Base-by-base conservation (phyloP, 257 asterid species). In the Petunia axillaris region DNA sequence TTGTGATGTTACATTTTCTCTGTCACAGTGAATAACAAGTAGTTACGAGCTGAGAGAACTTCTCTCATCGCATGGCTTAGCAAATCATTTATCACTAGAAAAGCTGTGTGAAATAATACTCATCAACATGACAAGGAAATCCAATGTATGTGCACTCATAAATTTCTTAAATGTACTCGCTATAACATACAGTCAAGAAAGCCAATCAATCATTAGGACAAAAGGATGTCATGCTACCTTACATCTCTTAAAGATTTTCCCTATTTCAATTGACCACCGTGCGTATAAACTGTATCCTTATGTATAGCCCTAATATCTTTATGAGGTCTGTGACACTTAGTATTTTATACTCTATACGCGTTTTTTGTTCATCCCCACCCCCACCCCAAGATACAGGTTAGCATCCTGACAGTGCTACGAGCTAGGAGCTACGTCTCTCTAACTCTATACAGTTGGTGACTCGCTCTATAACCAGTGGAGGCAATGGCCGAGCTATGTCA, bases 1-100 rank as follows among this genome's bases (percentile, higher is more conserved):
- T 55, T 81, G 81, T 25, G 86, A 58, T 63, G 89, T 79, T 43
- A 82, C 89, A 73, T 88, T 90, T 85, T 84, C 90, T 84, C 97
- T 95, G 92, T 66, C 52, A 76, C 9, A 84, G 79, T 40, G 25
- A 64, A 59, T 67, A 73, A 46, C 57, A 59, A 70, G 80, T 41
- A 5, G 71, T 64, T 64, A 64, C 5, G 35, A 41, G 41, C n/a
- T 80, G 58, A 70, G 58, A 55, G 67, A 80, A 80, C 36, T 79
- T 36, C 15, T 8, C 15, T n/a, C 16, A 15, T 59, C 15, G 3
- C 53, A 39, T 15, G 46, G 39, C 55, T 6, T 64, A 64, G 41
- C 67, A 43, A 46, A 16, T 46, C 44, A 8, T 4, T 36, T 48
- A 16, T 15, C 43, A 71, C 54, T n/a, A 15, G 6, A 36, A 63